Conservation (phyloP, 2,329 filamentous ascomycete species). For the Fusarium sp. region DNA sequence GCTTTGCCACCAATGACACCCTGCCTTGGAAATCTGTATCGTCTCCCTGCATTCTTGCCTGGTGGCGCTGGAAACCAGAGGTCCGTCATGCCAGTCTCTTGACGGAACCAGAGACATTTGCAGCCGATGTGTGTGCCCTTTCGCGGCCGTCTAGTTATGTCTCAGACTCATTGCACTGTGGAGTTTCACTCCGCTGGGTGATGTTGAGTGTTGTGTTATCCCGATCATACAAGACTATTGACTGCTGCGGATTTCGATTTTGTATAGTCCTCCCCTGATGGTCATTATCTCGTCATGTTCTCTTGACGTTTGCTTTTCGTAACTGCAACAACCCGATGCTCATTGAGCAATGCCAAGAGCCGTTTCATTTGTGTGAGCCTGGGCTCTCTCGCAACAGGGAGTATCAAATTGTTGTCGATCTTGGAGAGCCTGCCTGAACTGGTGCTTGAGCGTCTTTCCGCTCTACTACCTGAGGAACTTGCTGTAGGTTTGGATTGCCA, state of each 20-base stretch:
- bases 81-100: constrained; percentile 31
- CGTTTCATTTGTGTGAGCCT: background rate
- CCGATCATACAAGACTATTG: constrained; percentile 23
- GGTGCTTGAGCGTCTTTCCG: background rate
- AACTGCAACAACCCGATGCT: background rate
- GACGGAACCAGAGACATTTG: constrained; percentile 15
- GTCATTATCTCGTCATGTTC: background rate
- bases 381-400: background rate
- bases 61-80: constrained; percentile 26
- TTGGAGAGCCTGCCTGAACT: background rate
- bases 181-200: constrained; percentile 9
- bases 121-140: constrained; percentile 4
- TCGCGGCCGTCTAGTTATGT: constrained; percentile 15
- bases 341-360: background rate
- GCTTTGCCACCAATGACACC: constrained; percentile 31
- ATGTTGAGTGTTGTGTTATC: constrained; percentile 14
- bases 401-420: background rate
- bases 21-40: background rate
- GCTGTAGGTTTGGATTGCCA: background rate
- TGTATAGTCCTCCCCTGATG: constrained; percentile 31
- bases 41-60: constrained; percentile 31
- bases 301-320: background rate
- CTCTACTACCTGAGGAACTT: background rate
- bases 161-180: constrained; percentile 39
- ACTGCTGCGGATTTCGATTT: constrained; percentile 35